Conservation (phyloP, 495 filamentous ascomycete species). For the Bathelium albidoporum region DNA sequence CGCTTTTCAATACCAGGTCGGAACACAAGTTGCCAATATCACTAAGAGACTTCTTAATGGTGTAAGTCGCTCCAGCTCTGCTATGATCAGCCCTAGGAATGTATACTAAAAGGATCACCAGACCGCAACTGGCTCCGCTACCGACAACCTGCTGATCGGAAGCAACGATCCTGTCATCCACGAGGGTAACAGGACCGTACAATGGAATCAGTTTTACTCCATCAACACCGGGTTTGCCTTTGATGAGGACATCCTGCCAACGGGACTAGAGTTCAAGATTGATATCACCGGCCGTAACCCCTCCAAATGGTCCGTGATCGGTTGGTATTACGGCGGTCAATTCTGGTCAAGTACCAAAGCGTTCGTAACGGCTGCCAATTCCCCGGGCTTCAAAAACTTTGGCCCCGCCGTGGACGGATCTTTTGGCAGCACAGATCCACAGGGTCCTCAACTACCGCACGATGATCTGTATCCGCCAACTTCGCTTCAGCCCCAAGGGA, state of each 20-base stretch:
- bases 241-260: constrained; percentile 33
- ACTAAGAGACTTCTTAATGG: constrained; percentile 30
- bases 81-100: constrained; percentile 9
- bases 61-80: constrained; percentile 30
- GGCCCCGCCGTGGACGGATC: constrained; percentile 35
- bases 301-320: constrained; percentile 36
- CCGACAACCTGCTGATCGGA: constrained; percentile 2
- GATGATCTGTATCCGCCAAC: constrained; percentile 33
- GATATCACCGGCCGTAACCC: constrained; percentile 41
- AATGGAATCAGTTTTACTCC: constrained; percentile 37
- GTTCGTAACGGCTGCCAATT: constrained; percentile 35
- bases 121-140: constrained; percentile 8
- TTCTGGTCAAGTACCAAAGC: constrained; percentile 38
- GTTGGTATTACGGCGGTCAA: constrained; percentile 41
- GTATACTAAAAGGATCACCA: constrained; percentile 14
- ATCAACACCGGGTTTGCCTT: constrained; percentile 29
- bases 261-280: constrained; percentile 34
- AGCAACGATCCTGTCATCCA: constrained; percentile 21
- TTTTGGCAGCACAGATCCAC: constrained; percentile 34
- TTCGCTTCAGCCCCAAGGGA: constrained; percentile 30
- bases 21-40: constrained; percentile 30
- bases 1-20: constrained; percentile 26
- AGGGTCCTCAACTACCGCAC: constrained; percentile 26
- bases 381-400: constrained; percentile 36
- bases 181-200: constrained; percentile 33